phyloP scores from a whole-genome alignment of 192 early-diverging fungal genomes.

The Coemansia sp. region DNA sequence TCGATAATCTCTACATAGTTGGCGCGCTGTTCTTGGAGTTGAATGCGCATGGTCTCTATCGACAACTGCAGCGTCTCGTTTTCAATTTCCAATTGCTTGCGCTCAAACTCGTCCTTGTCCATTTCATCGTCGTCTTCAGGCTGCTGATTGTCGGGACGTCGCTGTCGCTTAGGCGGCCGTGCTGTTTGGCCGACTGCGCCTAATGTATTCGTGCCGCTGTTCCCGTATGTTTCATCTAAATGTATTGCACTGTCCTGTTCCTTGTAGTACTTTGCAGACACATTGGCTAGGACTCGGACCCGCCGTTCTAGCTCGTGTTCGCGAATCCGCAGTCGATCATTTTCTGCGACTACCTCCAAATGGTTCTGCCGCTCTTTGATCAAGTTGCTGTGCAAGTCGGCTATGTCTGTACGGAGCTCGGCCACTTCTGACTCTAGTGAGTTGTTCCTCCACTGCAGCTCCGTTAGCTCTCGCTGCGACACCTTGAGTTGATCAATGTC shows the following conservation, averaged over 20 bases:
- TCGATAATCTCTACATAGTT: constrained; percentile 54
- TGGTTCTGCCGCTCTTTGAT: constrained; percentile 50
- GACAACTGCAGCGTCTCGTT: constrained; percentile 49
- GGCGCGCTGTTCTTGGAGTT: constrained; percentile 51
- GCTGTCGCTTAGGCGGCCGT: constrained; percentile 41
- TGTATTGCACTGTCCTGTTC: constrained; percentile 24
- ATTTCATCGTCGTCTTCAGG: constrained; percentile 18
- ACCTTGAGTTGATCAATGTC: constrained; percentile 49
- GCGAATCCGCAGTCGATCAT: constrained; percentile 48
- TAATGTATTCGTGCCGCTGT: background rate
- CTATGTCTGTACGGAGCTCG: constrained; percentile 42
- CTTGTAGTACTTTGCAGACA: constrained; percentile 40
- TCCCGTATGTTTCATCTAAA: background rate
- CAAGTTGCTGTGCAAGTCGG: constrained; percentile 33
- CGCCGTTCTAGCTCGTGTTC: constrained; percentile 52
- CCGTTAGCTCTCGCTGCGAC: constrained; percentile 43
- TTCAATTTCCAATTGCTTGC: constrained; percentile 49
- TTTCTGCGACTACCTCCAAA: constrained; percentile 49
- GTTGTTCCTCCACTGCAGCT: constrained; percentile 53
- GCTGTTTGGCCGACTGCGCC: constrained; percentile 21
- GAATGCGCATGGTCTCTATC: constrained; percentile 57
- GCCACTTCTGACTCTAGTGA: constrained; percentile 28
- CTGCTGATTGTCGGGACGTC: constrained; percentile 8
- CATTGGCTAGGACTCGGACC: constrained; percentile 37
- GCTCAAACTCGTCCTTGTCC: constrained; percentile 26